A percentile compares a stretch with the other conserved stretches of the same genome.
These are phyloP conservation scores for Talaromyces sp. DNA, from an alignment of 2,329 filamentous ascomycete genomes.

Conservation along the genomic window DNA sequence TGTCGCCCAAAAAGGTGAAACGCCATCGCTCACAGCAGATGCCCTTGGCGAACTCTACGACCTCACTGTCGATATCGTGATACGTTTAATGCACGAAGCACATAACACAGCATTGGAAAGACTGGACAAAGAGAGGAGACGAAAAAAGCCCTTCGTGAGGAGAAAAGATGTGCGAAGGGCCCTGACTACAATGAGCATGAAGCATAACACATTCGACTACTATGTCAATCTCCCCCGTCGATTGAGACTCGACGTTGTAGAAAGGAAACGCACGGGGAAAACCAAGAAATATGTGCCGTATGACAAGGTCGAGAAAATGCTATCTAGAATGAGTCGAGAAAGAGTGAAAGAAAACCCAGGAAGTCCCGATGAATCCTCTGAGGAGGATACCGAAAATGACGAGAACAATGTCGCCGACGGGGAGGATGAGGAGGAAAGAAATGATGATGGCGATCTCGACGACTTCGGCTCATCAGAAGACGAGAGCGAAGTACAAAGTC, in stretches of 20 bases:
- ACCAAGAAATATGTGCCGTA: constrained; percentile 31
- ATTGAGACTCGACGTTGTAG: constrained; percentile 49
- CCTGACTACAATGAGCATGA: constrained; percentile 52
- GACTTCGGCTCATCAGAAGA: neutral
- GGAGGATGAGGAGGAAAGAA: neutral
- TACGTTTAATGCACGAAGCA: constrained; percentile 64
- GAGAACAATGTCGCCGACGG: constrained; percentile 18
- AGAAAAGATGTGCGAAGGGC: constrained; percentile 3
- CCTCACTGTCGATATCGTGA: constrained; percentile 64
- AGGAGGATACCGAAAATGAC: constrained; percentile 15
- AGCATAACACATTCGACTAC: constrained; percentile 44
- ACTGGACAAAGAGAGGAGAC: constrained; percentile 1
- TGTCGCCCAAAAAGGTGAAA: constrained; percentile 50
- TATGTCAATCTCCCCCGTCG: constrained; percentile 54
- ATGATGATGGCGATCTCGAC: neutral
- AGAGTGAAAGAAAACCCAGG: neutral
- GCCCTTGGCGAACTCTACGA: constrained; percentile 73
- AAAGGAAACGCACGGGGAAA: constrained; percentile 27
- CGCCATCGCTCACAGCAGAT: constrained; percentile 69
- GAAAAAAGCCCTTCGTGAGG: constrained; percentile 34
- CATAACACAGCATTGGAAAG: constrained; percentile 57
- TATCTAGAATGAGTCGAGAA: constrained; percentile 25
- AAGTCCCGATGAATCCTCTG: neutral
- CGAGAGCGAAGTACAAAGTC: neutral
- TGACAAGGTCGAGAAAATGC: constrained; percentile 42